Evolutionary conservation across 2,329 filamentous ascomycete genomes (phyloP), one percentile per base, ranked within the genome.

Genomic region (Aspergillus uvarum): DNA sequence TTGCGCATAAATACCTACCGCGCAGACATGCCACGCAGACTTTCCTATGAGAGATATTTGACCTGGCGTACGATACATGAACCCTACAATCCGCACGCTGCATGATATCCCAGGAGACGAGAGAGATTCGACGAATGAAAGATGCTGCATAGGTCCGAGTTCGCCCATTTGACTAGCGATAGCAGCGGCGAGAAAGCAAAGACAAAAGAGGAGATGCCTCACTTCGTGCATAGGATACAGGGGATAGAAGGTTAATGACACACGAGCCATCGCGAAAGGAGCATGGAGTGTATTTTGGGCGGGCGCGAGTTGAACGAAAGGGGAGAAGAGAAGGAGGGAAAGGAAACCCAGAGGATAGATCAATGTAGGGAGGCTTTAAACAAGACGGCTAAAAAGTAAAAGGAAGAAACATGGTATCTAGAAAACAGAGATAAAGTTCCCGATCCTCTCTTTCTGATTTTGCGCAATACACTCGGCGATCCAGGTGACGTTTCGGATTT

Each of bases 401-500:
- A 61, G 61, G 49, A 51, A 50, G 55, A 49, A 38, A 59, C 11
- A 49, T 59, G 44, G 57, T 58, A 61, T 54, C 85, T 79, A 96
- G 80, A 99, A 96, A 63, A 98, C 95, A 79, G 92, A 96, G 77
- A 99, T 99, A 79, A 96, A 99, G 80, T 98, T 99, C 70, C 91
- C 90, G 76, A 99, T 98, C 74, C 95, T 87, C 79, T 99, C 95
- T 82, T 99, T 99, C 80, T 99, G 95, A 82, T 96, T 97, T 80
- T 99, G 95, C 58, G 95, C 95, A 85, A 99, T 99, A 81, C 95
- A 99, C 79, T 99, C 95, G 22, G 95, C 90, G 77, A 99, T 99
- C 95, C 95, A 99, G 54, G 95, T 98, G 73, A 99, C 96, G 79
- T 99, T 99, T 67, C 95, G 90, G 71, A 98, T 97, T 89, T 99